Base-by-base conservation (phyloP, 2,329 filamentous ascomycete species). In the Tolypocladium capitatum region DNA sequence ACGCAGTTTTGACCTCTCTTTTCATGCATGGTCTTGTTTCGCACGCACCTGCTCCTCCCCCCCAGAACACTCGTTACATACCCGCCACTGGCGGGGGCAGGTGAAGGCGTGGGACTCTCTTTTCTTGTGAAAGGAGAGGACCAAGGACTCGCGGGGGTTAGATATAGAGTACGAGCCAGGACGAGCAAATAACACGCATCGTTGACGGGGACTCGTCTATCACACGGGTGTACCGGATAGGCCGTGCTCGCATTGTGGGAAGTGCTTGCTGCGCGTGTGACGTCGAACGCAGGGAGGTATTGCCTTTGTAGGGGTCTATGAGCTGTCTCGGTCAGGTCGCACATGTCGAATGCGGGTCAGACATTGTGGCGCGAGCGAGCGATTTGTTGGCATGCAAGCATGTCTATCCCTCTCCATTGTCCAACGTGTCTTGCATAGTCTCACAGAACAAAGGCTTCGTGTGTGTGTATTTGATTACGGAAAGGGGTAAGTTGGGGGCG, bases 141-240 rank as follows among this genome's bases (percentile, higher is more conserved):
- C 48, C 47, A 31, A 47, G 45, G 35, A 40, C 33, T 44, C 13
- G 43, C 18, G 36, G 43, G 43, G 10, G 16, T 43, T 48, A 45
- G 41, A 54, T 55, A 53, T 32, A 53, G 52, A 49, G 51, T 49
- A 58, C 47, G 54, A 57, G 56, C 52, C 54, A 61, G 44, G 58
- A 61, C 48, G 46, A 49, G 16, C 38, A 30, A 41, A 30, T 42
- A 16, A 42, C 24, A 42, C 5, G 16, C 24, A 30, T 18, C 10
- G 24, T 16, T 28, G 14, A 41, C 5, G 21, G 8, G 24, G 16
- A 18, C 16, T 28, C 2, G 1, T 30, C 7, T 7, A 8, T 11
- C 18, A 9, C 24, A 18, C 38, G 24, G 20, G 14, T 2, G 14
- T 28, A 3, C 8, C 14, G 5, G 2, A 1, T 10, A 16, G 4